Evolutionary conservation across 805 yeast genomes (phyloP), one percentile per base, ranked within the genome.

Genomic region (Pachysolen tannophilus): DNA sequence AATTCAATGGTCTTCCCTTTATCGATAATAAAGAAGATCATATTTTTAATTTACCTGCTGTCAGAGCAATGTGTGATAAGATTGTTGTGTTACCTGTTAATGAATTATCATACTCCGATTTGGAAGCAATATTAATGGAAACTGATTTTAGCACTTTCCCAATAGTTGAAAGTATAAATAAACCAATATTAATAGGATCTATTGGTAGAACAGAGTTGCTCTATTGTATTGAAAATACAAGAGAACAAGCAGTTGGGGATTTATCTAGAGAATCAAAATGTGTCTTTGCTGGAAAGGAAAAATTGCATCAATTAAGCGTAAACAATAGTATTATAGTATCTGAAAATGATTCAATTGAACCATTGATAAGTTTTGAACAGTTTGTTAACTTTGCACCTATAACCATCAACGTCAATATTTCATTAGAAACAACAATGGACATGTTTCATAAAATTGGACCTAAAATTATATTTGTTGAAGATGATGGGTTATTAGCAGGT

Each of bases 1-100:
- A 65, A 26, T 82, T 84, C 48, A 88, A 87, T 57, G 96, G 96
- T 1, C 66, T 84, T 31, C 98, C 99, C 0, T 74, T 74, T 39
- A 67, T 90, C 19, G 87, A 74, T 50, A 63, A 76, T 9, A 81
- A 81, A 47, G 88, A 80, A 43, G 85, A 79, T 30, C 76, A 70
- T 41, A 61, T 60, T 13, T 77, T 79, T 48, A 74, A 69, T 25
- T 58, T 48, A 29, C 52, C 56, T 1, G 72, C 72, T 0, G 29
- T 21, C 19, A 55, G 60, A 8, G 74, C 90, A 4, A 85, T 87
- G 94, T 61, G 79, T 2, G 56, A 52, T 26, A 44, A 50, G 13
- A 42, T 59, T 4, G 54, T 60, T 11, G 53, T 64, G 1, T 50
- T 76, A 13, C 67, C 75, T 1, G 44, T 51, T 4, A 47, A 47